Evolutionary conservation across 805 yeast species (phyloP), one percentile per base, ranked within the genome.

Genomic region (Schizosaccharomyces cryophilus): DNA sequence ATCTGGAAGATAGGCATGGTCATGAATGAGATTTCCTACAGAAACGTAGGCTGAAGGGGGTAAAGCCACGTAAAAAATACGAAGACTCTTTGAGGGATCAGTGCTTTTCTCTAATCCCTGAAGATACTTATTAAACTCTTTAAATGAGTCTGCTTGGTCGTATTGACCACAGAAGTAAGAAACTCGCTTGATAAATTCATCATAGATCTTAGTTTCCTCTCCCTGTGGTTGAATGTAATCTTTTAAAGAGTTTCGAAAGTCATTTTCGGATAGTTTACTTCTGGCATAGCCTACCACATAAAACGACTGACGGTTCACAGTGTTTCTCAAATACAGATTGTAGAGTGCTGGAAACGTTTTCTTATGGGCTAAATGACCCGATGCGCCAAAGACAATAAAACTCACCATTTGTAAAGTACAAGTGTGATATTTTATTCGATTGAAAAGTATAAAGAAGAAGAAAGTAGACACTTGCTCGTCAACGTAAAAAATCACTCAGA

Each of bases 321-420:
- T 6, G 30, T 51, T 51, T 51, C n/a, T 21, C 24, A 11, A 17
- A 13, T 5, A 35, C 15, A 56, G 47, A 5, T 40, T n/a, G 47
- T 30, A 56, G 26, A 56, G 42, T 5, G 60, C 60, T 5, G 60
- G 54, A 61, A 86, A 87, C 2, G 96, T 89, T 75, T 89, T 89
- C 82, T 89, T 89, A 75, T 87, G 87, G 62, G 96, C 95, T 65
- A 89, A 76, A 71, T 89, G 96, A 61, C 96, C 96, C 26, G 95
- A 85, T 55, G 96, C 96, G 61, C 96, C 96, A 67, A 88, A 85
- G 38, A 89, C 95, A 31, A 83, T 86, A 67, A 89, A 77, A 54
- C 54, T 40, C 15, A 42, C 54, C 56, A 51, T 51, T 6, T 35
- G 40, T 4, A 7, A 35, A 35, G 13, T 35, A 35, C 13, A 19